Evolutionary conservation across 225 moss, liverwort and hornwort genomes (phyloP), one percentile per base, ranked within the genome.

Genomic region (Thuidium tamariscinum): DNA sequence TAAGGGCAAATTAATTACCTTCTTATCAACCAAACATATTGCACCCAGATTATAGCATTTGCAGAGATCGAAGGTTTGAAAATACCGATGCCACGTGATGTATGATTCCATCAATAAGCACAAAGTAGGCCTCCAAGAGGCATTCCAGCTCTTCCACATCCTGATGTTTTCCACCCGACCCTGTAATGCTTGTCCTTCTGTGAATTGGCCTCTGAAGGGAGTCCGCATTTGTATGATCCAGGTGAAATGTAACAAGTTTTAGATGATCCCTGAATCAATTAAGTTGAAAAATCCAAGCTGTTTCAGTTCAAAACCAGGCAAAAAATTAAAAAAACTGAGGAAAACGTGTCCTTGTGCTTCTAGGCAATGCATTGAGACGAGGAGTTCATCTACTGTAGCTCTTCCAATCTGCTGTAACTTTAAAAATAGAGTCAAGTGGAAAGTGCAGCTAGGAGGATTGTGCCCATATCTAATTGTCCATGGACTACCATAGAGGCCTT

Each of bases 101-200:
- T 77, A 90, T 78, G 39, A 91, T 93, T 74, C 92, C 54, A 41
- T 94, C 93, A n/a, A 94, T 77, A 37, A 87, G 82, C 70, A 91
- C 89, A 77, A 93, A 92, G 72, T 94, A 93, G 27, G 92, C 94
- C 71, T 93, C 94, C 72, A 94, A 74, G 57, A 94, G 87, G 73
- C 92, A 92, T 91, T 93, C 94, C 46, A 94, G 79, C 46, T 93
- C 93, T 54, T 94, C 93, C 48, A 94, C 94, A 65, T 91, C 72
- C 11, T 57, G 66, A 19, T n/a, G 64, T 66, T 88, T 91, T 55
- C 82, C 59, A 41, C 13, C 62, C 34, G 62, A 29, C 41, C 83
- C 67, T 7, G 61, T 80, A 48, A 39, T 88, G 81, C 74, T 88
- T 16, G 63, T 36, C 77, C 55, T 79, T 19, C 68, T 82, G 5